Percentiles rank a stretch among this genome's conserved stretches.
Conservation (phyloP, 2,329 filamentous ascomycete species). For the Pyrenophora seminiperda region DNA sequence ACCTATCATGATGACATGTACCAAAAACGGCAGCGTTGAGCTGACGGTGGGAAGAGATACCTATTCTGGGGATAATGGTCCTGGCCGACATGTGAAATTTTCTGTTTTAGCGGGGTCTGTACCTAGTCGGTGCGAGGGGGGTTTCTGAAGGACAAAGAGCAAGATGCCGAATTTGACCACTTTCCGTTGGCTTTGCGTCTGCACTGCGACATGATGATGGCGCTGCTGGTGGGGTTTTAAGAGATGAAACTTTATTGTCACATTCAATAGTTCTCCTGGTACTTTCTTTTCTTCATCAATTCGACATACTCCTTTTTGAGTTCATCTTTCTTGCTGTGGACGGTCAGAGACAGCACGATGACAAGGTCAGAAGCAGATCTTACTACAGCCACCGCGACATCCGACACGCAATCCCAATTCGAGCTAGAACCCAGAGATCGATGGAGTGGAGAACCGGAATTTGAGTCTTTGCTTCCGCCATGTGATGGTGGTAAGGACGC, state of each 20-base stretch:
- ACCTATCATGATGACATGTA: slow-evolving; percentile 1
- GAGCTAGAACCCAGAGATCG: slow-evolving; percentile 7
- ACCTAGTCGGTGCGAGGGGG: too few relatives aligned
- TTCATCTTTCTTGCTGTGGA: too few relatives aligned
- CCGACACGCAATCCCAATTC: slow-evolving; percentile 2
- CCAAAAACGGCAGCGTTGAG: neutral
- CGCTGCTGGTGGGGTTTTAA: neutral
- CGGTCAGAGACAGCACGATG: neutral
- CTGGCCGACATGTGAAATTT: too few relatives aligned
- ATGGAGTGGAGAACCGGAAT: slow-evolving; percentile 12
- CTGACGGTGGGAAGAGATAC: neutral
- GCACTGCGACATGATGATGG: neutral
- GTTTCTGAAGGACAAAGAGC: too few relatives aligned
- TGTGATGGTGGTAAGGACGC: slow-evolving; percentile 58
- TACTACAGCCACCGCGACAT: neutral
- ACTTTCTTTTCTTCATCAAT: neutral
- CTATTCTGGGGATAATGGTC: neutral
- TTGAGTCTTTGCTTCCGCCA: slow-evolving; percentile 46
- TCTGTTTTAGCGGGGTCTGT: too few relatives aligned
- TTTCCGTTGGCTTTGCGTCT: neutral
- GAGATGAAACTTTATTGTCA: too few relatives aligned
- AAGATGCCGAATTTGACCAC: too few relatives aligned
- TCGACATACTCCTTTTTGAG: too few relatives aligned
- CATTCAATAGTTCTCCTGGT: too few relatives aligned
- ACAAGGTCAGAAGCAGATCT: slow-evolving; percentile 2